Conservation (phyloP, 2,329 filamentous ascomycete species). For the Arthrobotrys sphaeroides region DNA sequence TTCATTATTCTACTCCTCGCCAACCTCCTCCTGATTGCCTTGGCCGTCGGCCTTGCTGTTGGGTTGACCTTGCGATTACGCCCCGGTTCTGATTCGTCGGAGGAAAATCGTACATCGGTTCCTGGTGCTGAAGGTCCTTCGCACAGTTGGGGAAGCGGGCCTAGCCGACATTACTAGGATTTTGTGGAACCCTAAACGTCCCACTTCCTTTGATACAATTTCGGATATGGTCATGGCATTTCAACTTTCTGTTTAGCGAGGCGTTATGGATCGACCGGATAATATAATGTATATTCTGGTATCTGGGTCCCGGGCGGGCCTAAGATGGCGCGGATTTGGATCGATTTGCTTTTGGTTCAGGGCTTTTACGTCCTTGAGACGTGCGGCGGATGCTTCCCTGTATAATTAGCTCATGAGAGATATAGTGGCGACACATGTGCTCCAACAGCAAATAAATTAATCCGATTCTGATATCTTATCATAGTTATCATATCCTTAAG, state of each 20-base stretch:
- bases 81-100: background rate
- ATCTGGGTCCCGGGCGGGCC: no score
- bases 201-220: background rate
- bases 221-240: background rate
- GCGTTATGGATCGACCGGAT: slow-evolving; percentile 6
- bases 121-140: background rate
- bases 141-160: slow-evolving; percentile 2
- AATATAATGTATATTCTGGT: background rate
- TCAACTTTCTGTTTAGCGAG: slow-evolving; percentile 7
- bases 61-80: slow-evolving; percentile 16
- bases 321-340: no score
- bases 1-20: slow-evolving; percentile 23
- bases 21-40: slow-evolving; percentile 24
- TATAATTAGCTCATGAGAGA: no score
- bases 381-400: no score
- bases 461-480: no score
- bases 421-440: no score
- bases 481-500: no score
- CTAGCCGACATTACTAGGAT: slow-evolving; percentile 20
- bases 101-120: background rate
- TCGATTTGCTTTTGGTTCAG: no score
- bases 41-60: slow-evolving; percentile 31
- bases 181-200: no score
- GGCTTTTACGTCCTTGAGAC: no score
- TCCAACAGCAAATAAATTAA: no score